Evolutionary conservation across 1,284 basidiomycete genomes (phyloP), one percentile per base, ranked within the genome.

Genomic region (Microbotryum intermedium): DNA sequence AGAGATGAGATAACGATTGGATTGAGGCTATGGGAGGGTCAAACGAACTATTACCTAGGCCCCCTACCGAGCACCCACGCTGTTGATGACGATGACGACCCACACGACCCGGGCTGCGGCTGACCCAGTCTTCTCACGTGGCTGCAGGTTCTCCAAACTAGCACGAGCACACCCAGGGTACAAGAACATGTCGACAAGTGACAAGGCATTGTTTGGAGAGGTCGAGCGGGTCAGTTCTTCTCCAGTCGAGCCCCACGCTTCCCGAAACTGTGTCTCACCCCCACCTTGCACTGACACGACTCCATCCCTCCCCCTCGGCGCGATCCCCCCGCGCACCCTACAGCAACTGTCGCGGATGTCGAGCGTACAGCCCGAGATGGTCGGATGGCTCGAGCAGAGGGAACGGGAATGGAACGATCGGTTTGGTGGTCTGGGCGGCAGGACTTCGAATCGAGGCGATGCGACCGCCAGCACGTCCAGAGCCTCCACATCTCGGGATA

Each of bases 321-420:
- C 46, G 26, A 3, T n/a, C n/a, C n/a, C n/a, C n/a, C n/a, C n/a
- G n/a, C n/a, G n/a, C 46, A 26, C 25, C 25, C 9, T 29, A 51
- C 50, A 51, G 50, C 50, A 28, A n/a, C 8, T 30, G 23, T 28
- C 30, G 13, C n/a, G 30, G 4, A 30, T 30, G n/a, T n/a, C 25
- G 21, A 30, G n/a, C n/a, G 50, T 30, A 28, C 50, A 30, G 29
- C 25, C 23, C 8, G 47, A 55, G 10, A 53, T 64, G 18, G 26
- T 51, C 1, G 42, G 4, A 1, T 64, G 60, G 58, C 59, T 66
- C 16, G 59, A 64, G 42, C 30, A 30, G 44, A 21, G 53, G 6
- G 64, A 65, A 4, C 42, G 55, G 18, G 39, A 29, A 13, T 23
- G 47, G 34, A 7, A 5, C 43, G 29, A n/a, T 39, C 20, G 39